Evolutionary conservation across 2,329 filamentous ascomycete genomes (phyloP).

Genomic region (Hysterium pulicare): DNA sequence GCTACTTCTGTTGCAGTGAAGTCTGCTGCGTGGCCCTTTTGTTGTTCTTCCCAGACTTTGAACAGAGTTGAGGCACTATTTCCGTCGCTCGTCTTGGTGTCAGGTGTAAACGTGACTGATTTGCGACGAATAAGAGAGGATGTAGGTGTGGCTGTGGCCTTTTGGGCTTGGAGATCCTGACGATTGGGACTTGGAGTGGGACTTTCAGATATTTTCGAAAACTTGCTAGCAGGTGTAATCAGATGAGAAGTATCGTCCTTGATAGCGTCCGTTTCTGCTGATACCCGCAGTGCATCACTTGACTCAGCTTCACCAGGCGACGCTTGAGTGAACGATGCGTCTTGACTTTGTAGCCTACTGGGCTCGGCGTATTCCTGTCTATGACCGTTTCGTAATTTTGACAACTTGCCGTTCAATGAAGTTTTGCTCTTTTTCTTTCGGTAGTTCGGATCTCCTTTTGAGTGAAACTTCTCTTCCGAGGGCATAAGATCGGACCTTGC

Average conservation of each 20-base stretch:
- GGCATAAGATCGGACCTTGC: constrained; percentile 6
- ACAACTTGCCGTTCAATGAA: too few relatives aligned
- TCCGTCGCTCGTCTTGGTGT: constrained; percentile 59
- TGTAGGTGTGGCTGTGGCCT: constrained; percentile 15
- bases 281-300: neutral
- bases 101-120: constrained; percentile 63
- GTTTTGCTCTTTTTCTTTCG: constrained; percentile 28
- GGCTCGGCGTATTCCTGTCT: too few relatives aligned
- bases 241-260: neutral
- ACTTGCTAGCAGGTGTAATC: too few relatives aligned
- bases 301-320: neutral
- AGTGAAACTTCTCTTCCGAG: constrained; percentile 10
- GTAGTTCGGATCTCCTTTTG: constrained; percentile 36
- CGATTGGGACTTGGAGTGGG: constrained; percentile 1
- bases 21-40: constrained; percentile 15
- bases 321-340: too few relatives aligned
- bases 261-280: neutral
- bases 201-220: too few relatives aligned
- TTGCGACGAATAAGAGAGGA: constrained; percentile 43
- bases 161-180: constrained; percentile 12
- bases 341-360: too few relatives aligned
- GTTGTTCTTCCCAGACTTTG: constrained; percentile 46
- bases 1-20: constrained; percentile 12
- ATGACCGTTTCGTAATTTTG: neutral
- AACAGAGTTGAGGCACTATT: constrained; percentile 52